Conservation (phyloP, 768 basidiomycete genomes). For the Inosperma sp. region DNA sequence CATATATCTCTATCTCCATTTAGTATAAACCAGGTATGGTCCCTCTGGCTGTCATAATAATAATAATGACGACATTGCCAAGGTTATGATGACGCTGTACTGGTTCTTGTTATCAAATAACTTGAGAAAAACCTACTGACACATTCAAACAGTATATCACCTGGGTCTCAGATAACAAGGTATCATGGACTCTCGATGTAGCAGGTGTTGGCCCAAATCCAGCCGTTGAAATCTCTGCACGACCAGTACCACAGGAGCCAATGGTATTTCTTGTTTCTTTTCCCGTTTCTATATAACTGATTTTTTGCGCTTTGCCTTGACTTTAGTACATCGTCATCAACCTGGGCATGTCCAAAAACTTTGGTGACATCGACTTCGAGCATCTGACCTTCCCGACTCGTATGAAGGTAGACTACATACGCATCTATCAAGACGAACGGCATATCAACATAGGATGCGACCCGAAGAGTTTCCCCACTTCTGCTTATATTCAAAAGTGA, state of each 20-base stretch:
- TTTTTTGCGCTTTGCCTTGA: background rate
- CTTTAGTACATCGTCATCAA: conserved; percentile 86
- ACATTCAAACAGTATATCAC: conserved; percentile 56
- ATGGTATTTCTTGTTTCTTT: conserved; percentile 45
- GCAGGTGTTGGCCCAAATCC: conserved; percentile 56
- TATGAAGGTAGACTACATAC: conserved; percentile 83
- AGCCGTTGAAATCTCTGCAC: conserved; percentile 54
- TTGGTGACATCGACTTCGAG: conserved; percentile 66
- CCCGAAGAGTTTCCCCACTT: conserved; percentile 73
- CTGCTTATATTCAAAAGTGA: conserved; percentile 72
- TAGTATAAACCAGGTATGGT: conserved; percentile 58
- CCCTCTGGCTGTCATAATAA: background rate
- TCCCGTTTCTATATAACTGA: conserved; percentile 2
- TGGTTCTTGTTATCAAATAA: background rate
- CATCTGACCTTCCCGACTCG: conserved; percentile 65
- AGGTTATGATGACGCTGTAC: conserved; percentile 23
- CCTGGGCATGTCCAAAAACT: conserved; percentile 81
- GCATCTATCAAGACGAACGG: conserved; percentile 79
- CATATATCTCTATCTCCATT: background rate
- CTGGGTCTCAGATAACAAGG: conserved; percentile 64
- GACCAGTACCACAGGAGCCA: conserved; percentile 79
- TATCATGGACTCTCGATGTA: conserved; percentile 67
- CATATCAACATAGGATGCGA: conserved; percentile 80
- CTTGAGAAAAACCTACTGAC: background rate
- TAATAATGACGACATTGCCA: background rate